Percentiles rank a stretch among this genome's conserved stretches.
These are phyloP conservation scores for Ascochyta pisi DNA, from an alignment of 2,329 filamentous ascomycete species.

Conservation along the genomic window DNA sequence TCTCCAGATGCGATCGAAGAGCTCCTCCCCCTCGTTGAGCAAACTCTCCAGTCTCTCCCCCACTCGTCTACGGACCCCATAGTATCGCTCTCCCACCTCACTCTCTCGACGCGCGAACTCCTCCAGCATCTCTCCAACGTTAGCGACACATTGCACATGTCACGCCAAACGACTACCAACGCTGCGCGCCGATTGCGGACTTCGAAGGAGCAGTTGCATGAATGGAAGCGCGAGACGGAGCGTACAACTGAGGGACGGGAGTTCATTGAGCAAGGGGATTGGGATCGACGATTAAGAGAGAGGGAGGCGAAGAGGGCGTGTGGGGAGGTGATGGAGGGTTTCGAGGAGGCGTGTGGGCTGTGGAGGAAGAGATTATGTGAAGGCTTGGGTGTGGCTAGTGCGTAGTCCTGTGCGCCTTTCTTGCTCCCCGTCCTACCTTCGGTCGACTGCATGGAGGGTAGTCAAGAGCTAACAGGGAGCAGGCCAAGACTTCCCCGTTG, in stretches of 20 bases:
- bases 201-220: constrained; percentile 83
- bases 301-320: constrained; percentile 86
- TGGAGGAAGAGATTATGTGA: constrained; percentile 78
- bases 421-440: not conserved
- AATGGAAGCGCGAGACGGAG: constrained; percentile 84
- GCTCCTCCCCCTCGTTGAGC: constrained; percentile 71
- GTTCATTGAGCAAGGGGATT: constrained; percentile 83
- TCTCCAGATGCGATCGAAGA: constrained; percentile 71
- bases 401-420: constrained; percentile 29
- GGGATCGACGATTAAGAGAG: constrained; percentile 76
- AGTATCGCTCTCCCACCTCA: constrained; percentile 70
- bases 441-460: not conserved
- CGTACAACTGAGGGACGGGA: constrained; percentile 79
- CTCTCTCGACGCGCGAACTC: constrained; percentile 71
- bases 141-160: constrained; percentile 93
- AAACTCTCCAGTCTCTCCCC: constrained; percentile 72
- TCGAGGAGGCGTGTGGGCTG: constrained; percentile 86
- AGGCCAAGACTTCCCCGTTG: constrained; percentile 5
- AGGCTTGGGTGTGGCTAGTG: constrained; percentile 47
- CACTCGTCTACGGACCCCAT: constrained; percentile 69
- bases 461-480: constrained; percentile 2
- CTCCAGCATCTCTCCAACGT: constrained; percentile 83
- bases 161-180: constrained; percentile 82
- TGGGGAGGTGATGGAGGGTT: constrained; percentile 86
- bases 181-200: constrained; percentile 80